Conservation (phyloP, 2,329 filamentous ascomycete genomes). For the Myriosclerotinia duriaeana region DNA sequence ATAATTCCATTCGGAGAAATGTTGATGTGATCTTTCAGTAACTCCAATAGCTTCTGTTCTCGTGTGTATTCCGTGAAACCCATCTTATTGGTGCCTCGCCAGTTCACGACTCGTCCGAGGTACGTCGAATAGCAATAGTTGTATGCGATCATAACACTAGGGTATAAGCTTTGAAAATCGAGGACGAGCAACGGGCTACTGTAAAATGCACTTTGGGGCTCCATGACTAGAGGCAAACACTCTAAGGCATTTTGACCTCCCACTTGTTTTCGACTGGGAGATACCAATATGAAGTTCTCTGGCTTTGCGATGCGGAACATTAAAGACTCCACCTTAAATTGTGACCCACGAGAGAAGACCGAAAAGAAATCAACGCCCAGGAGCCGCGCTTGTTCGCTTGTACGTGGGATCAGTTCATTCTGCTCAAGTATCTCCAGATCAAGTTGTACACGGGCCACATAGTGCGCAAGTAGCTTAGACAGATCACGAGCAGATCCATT, state of each 20-base stretch:
- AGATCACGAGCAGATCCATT: constrained; percentile 68
- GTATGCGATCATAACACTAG: constrained; percentile 98
- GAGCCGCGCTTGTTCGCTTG: constrained; percentile 89
- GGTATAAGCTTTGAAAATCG: constrained; percentile 95
- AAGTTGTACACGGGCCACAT: constrained; percentile 70
- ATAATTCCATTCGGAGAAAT: constrained; percentile 96
- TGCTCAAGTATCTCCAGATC: constrained; percentile 88
- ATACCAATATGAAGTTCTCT: constrained; percentile 88
- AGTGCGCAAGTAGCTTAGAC: constrained; percentile 74
- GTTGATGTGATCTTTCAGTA: constrained; percentile 83
- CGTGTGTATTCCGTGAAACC: constrained; percentile 86
- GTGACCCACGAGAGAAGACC: constrained; percentile 89
- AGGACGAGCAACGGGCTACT: constrained; percentile 84
- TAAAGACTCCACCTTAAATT: constrained; percentile 97
- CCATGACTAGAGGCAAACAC: constrained; percentile 94
- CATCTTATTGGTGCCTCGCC: constrained; percentile 93
- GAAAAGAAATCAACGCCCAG: constrained; percentile 96
- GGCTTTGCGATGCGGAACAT: constrained; percentile 99
- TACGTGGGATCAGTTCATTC: constrained; percentile 84
- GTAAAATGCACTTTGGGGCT: constrained; percentile 93
- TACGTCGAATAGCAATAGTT: constrained; percentile 99
- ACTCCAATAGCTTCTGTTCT: constrained; percentile 68
- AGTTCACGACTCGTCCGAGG: constrained; percentile 77
- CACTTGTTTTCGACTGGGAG: constrained; percentile 87
- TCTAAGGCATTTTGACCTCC: constrained; percentile 92